Percentiles rank a stretch among this genome's conserved stretches.
Evolutionary conservation across 1,284 basidiomycete species (phyloP).

Genomic region (Ustilago loliicola): DNA sequence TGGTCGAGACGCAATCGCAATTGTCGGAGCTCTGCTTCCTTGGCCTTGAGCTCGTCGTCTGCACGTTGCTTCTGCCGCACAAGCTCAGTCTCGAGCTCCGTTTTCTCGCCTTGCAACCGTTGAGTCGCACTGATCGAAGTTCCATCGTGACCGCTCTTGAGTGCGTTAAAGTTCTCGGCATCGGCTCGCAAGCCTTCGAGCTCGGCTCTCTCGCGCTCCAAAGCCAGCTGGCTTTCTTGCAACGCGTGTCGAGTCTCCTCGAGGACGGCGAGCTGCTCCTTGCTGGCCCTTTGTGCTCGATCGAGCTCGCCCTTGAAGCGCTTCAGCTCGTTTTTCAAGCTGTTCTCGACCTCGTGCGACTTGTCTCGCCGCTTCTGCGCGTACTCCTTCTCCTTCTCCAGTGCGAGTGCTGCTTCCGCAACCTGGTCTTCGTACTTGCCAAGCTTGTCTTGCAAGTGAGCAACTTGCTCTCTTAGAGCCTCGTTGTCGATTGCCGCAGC

Average conservation of each 20-base stretch:
- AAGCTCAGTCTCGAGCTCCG: conserved; percentile 72
- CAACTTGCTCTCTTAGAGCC: conserved; percentile 85
- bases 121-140: conserved; percentile 26
- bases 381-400: conserved; percentile 80
- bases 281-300: conserved; percentile 70
- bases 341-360: conserved; percentile 78
- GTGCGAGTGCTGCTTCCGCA: conserved; percentile 80
- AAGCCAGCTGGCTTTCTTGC: conserved; percentile 85
- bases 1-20: conserved; percentile 68
- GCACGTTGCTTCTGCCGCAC: conserved; percentile 5
- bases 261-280: conserved; percentile 28
- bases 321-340: conserved; percentile 57
- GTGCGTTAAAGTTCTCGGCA: conserved; percentile 48
- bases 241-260: conserved; percentile 81
- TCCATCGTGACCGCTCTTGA: conserved; percentile 41
- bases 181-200: conserved; percentile 86
- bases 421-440: conserved; percentile 84
- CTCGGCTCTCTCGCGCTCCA: conserved; percentile 92
- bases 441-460: conserved; percentile 85
- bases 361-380: conserved; percentile 75
- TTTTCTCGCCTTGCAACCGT: conserved; percentile 54
- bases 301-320: conserved; percentile 76
- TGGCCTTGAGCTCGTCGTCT: conserved; percentile 72
- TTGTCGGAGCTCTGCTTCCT: conserved; percentile 39
- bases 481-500: conserved; percentile 90